These are phyloP conservation scores for Lippia alba DNA, from an alignment of 305 asterid species.

Conservation along the genomic window DNA sequence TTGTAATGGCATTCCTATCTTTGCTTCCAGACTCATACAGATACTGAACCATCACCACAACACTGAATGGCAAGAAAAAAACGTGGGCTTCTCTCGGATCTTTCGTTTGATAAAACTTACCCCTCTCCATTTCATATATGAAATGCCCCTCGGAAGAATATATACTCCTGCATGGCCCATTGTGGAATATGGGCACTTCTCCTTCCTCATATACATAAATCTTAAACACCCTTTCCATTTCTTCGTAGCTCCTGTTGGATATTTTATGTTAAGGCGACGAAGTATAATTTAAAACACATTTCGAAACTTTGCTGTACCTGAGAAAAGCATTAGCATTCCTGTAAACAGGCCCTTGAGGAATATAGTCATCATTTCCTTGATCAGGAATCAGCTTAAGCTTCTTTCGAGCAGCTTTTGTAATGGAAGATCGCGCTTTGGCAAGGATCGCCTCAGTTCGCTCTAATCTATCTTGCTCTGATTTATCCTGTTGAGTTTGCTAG, in stretches of 20 bases:
- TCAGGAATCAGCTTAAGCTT: not conserved
- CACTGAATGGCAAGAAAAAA: conserved; percentile 42
- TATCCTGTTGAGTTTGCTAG: too few relatives aligned
- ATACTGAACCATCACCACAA: conserved; percentile 37
- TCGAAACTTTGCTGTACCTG: not conserved
- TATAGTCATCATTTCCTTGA: conserved; percentile 12
- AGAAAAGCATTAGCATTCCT: conserved; percentile 13
- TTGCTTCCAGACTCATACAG: conserved; percentile 29
- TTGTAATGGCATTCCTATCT: conserved; percentile 27
- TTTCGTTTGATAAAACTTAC: conserved; percentile 50
- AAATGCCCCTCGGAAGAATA: conserved; percentile 84
- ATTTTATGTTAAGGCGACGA: too few relatives aligned
- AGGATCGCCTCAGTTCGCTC: conserved; percentile 7
- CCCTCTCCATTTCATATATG: conserved; percentile 71
- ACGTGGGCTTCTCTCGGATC: conserved; percentile 34
- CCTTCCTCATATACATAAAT: conserved; percentile 81
- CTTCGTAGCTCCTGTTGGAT: conserved; percentile 60
- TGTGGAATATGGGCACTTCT: conserved; percentile 73
- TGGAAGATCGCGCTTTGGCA: conserved; percentile 28
- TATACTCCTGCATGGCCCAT: conserved; percentile 79
- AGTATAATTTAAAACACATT: too few relatives aligned
- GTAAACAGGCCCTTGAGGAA: conserved; percentile 28
- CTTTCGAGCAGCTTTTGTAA: conserved; percentile 16
- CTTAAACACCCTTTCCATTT: conserved; percentile 79
- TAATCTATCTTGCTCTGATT: not conserved